Conservation (phyloP, 495 filamentous ascomycete genomes). For the Neurospora sp. region DNA sequence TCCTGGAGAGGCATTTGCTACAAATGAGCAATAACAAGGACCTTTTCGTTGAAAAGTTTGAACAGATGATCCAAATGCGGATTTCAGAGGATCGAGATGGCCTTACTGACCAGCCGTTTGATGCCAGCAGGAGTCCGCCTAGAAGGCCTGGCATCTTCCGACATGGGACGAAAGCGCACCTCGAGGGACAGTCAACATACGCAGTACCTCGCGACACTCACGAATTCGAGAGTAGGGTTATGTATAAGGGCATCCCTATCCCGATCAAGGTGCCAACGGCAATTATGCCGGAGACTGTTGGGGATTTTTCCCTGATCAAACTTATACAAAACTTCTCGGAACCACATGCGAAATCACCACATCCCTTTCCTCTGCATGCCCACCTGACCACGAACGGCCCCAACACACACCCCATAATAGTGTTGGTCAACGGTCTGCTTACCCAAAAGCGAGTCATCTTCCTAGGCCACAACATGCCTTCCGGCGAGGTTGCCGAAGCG, state of each 20-base stretch:
- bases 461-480: conserved; percentile 87
- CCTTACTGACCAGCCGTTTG: conserved; percentile 30
- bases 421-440: conserved; percentile 70
- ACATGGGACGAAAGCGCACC: conserved; percentile 44
- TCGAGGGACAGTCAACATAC: conserved; percentile 44
- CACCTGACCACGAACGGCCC: conserved; percentile 90
- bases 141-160: conserved; percentile 39
- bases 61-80: conserved; percentile 72
- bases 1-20: conserved; percentile 76
- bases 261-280: conserved; percentile 93
- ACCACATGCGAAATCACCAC: conserved; percentile 68
- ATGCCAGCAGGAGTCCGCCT: conserved; percentile 38
- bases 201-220: conserved; percentile 84
- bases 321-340: conserved; percentile 88
- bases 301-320: conserved; percentile 95
- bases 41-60: conserved; percentile 95
- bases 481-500: conserved; percentile 88
- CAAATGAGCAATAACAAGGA: conserved; percentile 89
- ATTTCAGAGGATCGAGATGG: conserved; percentile 42
- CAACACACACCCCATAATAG: conserved; percentile 66
- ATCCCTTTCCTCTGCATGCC: conserved; percentile 76
- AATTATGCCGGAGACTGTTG: conserved; percentile 88
- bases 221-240: conserved; percentile 88
- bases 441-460: conserved; percentile 97
- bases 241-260: conserved; percentile 91